Evolutionary conservation across 495 filamentous ascomycete genomes (phyloP).

Genomic region (Podospora australis): DNA sequence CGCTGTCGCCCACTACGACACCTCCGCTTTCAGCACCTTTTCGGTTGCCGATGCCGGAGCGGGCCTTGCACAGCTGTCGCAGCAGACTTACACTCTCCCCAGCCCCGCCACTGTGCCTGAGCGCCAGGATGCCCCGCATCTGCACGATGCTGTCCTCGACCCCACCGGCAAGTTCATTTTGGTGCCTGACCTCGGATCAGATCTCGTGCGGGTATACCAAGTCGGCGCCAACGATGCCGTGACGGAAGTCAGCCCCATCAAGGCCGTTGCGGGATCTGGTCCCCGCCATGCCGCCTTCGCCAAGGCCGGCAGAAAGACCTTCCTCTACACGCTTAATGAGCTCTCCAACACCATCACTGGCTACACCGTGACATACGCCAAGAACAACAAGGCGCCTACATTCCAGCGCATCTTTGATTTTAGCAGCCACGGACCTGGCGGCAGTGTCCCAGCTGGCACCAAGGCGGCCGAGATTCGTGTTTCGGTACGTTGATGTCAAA

Average conservation of each 20-base stretch:
- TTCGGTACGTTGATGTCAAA: slow-evolving; percentile 50
- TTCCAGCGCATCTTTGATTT: slow-evolving; percentile 31
- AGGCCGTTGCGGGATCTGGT: slow-evolving; percentile 45
- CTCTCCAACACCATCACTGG: slow-evolving; percentile 50
- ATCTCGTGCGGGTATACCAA: slow-evolving; percentile 56
- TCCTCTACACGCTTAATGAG: slow-evolving; percentile 60
- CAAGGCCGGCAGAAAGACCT: slow-evolving; percentile 36
- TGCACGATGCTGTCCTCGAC: slow-evolving; percentile 62
- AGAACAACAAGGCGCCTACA: slow-evolving; percentile 35
- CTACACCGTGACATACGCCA: slow-evolving; percentile 53
- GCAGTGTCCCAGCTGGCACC: slow-evolving; percentile 31
- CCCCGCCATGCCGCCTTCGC: slow-evolving; percentile 64
- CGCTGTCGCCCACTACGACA: slow-evolving; percentile 40
- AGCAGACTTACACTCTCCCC: slow-evolving; percentile 43
- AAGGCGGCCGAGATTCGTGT: slow-evolving; percentile 53
- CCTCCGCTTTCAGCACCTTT: slow-evolving; percentile 15
- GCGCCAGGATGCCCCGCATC: slow-evolving; percentile 62
- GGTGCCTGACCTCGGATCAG: slow-evolving; percentile 64
- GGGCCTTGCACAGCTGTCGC: slow-evolving; percentile 36
- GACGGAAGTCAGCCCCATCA: slow-evolving; percentile 27
- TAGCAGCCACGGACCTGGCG: slow-evolving; percentile 38
- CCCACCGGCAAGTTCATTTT: slow-evolving; percentile 59
- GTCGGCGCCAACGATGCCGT: slow-evolving; percentile 36
- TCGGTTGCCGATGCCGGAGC: slow-evolving; percentile 18
- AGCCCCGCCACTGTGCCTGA: slow-evolving; percentile 43